Conservation (phyloP, 345 rosid species). For the Citrus australasica region DNA sequence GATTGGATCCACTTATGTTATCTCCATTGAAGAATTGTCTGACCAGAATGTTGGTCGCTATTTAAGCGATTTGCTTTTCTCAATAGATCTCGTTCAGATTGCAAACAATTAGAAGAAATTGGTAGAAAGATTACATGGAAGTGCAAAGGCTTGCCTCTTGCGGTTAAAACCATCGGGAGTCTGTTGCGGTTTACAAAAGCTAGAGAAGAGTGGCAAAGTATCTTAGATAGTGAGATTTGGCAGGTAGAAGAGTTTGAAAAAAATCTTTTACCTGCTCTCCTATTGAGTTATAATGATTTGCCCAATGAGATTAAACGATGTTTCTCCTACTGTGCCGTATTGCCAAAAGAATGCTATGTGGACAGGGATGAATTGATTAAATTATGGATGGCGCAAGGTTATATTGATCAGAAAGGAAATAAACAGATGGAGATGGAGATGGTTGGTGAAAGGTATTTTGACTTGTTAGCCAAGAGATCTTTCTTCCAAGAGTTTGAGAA, state of each 20-base stretch:
- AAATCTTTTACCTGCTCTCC: neutral
- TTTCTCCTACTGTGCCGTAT: neutral
- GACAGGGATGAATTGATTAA: neutral
- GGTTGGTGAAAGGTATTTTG: neutral
- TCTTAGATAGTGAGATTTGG: neutral
- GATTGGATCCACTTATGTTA: neutral
- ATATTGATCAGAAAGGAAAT: neutral
- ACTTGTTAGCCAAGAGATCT: neutral
- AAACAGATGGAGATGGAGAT: neutral
- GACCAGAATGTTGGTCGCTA: neutral
- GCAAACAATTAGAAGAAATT: neutral
- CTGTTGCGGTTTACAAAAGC: neutral
- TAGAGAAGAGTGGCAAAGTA: neutral
- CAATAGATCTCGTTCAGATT: neutral
- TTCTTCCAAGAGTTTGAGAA: neutral
- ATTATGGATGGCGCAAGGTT: constrained; percentile 6
- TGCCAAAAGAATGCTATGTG: neutral
- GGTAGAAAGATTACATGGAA: neutral
- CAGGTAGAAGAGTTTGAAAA: neutral
- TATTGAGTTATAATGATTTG: neutral
- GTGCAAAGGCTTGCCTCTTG: constrained; percentile 1
- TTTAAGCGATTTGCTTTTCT: neutral
- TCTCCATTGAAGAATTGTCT: neutral
- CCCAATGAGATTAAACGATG: neutral
- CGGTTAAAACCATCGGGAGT: neutral